phyloP scores from a whole-genome alignment of 2,329 filamentous ascomycete genomes.

The Ascochyta rabiei region DNA sequence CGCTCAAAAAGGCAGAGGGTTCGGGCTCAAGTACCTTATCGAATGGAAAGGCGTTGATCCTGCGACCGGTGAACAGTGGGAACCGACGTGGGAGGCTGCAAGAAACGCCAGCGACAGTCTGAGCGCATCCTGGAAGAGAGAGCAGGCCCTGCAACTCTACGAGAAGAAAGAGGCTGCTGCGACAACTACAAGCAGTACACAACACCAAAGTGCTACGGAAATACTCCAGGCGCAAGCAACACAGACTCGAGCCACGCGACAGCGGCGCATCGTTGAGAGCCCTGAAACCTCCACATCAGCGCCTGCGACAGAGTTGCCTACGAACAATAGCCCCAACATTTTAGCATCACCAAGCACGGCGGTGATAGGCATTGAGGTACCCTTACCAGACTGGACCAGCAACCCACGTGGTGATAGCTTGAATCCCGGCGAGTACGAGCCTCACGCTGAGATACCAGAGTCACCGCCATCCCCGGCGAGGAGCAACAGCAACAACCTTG shows the following conservation, averaged over 20 bases:
- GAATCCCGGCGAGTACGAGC: neutral
- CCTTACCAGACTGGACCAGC: neutral
- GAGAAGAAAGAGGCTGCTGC: neutral
- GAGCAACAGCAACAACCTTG: slow-evolving; percentile 7
- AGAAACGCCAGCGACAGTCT: slow-evolving; percentile 41
- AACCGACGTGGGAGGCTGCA: slow-evolving; percentile 59
- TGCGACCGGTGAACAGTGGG: slow-evolving; percentile 55
- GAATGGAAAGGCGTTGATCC: slow-evolving; percentile 61
- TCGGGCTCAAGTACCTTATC: slow-evolving; percentile 55
- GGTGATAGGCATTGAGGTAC: neutral
- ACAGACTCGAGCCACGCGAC: neutral
- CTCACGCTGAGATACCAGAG: slow-evolving; percentile 7
- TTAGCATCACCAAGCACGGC: neutral
- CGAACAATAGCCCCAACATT: neutral
- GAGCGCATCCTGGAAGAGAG: slow-evolving; percentile 37
- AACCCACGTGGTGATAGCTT: slow-evolving; percentile 6
- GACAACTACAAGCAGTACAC: neutral
- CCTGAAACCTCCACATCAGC: neutral
- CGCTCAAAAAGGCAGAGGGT: slow-evolving; percentile 24
- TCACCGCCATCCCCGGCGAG: neutral
- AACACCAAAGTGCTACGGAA: neutral
- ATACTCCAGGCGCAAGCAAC: neutral
- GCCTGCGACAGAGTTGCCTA: neutral
- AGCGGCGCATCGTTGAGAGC: neutral
- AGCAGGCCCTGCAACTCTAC: slow-evolving; percentile 13